Conservation (phyloP, 2,329 filamentous ascomycete species). For the Cercospora beticola region DNA sequence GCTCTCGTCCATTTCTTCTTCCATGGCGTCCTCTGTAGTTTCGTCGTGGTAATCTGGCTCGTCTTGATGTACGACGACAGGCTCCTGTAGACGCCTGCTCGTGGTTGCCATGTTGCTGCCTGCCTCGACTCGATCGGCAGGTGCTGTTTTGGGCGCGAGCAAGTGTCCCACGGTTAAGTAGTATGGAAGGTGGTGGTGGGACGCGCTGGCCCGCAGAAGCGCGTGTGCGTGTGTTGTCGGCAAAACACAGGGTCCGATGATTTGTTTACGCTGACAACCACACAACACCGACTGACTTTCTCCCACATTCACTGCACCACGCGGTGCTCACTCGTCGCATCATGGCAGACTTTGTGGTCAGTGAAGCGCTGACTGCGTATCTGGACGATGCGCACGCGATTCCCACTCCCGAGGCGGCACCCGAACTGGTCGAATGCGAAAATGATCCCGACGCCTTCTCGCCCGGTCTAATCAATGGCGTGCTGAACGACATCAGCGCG, state of each 20-base stretch:
- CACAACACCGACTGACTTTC: neutral
- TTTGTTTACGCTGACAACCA: constrained; percentile 9
- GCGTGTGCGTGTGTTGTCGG: neutral
- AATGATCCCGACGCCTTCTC: constrained; percentile 83
- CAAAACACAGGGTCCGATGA: constrained; percentile 5
- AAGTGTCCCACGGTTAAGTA: neutral
- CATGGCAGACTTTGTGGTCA: constrained; percentile 85
- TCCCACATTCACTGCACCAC: neutral
- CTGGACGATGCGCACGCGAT: constrained; percentile 87
- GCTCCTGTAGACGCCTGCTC: constrained; percentile 21
- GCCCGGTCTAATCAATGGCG: constrained; percentile 73
- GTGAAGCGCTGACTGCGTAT: constrained; percentile 93
- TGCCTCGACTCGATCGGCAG: constrained; percentile 8
- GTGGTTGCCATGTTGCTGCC: constrained; percentile 27
- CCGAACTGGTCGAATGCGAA: constrained; percentile 84
- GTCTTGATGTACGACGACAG: constrained; percentile 29
- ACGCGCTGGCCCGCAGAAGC: constrained; percentile 1
- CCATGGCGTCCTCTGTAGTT: constrained; percentile 39
- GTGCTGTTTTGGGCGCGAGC: neutral
- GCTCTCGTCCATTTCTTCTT: constrained; percentile 50
- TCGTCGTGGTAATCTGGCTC: constrained; percentile 23
- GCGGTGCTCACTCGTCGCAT: constrained; percentile 41
- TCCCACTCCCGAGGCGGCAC: constrained; percentile 80
- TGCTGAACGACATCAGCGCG: constrained; percentile 89
- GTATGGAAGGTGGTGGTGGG: neutral